Base-by-base conservation (phyloP, 1,139 yeast species). In the Debaryomyces fabryi region DNA sequence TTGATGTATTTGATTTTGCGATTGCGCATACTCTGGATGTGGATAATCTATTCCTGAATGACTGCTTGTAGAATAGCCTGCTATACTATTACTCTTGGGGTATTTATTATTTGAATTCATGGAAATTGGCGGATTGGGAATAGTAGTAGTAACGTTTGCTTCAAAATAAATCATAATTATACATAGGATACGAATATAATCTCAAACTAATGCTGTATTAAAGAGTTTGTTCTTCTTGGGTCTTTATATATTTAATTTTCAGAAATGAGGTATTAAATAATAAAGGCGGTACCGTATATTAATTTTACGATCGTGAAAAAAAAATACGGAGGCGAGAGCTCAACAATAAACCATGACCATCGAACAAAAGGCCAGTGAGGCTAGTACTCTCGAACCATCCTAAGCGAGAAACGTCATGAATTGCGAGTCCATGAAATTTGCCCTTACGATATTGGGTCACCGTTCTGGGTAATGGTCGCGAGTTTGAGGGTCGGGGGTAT, bases 91-190 rank as follows among this genome's bases (percentile, higher is more conserved):
- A 21, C 27, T 40, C 33, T 40, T 30, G 15, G 33, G 33, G 29
- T 40, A 40, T 30, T 20, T 40, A 39, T 20, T 40, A 39, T 39
- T 30, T 9, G 42, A 39, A 24, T 39, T 40, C 44, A 50, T 50
- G 52, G 55, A 49, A 44, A 47, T 50, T 45, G 49, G 44, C 18
- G 42, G 46, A 23, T 49, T 54, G 39, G 61, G 58, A 42, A 50
- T 52, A 41, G 58, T 58, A 29, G 61, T 56, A 37, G 60, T 55
- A 38, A 57, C 55, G 55, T 56, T 58, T 42, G 61, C 60, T 46
- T 58, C 59, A 50, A 57, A 56, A 48, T 58, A 57, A 42, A 56
- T 48, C 59, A 57, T 57, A 44, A 16, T 32, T 27, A 35, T 16
- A n/a, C 25, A n/a, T 35, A 18, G 21, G 20, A 35, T 21, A 12